These are phyloP conservation scores for Beverwykella pulmonaria DNA, from an alignment of 495 filamentous ascomycete species.

Conservation along the genomic window DNA sequence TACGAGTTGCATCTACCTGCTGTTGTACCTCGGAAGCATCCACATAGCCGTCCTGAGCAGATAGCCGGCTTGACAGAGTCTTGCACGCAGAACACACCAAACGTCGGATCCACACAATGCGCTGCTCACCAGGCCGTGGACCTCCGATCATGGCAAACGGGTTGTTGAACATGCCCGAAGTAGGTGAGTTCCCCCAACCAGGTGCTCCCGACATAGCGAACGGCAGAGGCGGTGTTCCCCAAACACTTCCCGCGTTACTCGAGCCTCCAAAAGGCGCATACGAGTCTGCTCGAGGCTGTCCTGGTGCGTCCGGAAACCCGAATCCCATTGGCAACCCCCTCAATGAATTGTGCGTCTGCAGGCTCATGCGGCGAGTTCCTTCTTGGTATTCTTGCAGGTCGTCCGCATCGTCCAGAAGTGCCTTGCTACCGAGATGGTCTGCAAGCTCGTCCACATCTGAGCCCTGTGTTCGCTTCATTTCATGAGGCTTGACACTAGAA, in stretches of 20 bases:
- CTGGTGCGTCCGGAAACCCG: conserved; percentile 37
- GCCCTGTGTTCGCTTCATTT: conserved; percentile 44
- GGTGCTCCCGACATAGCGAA: conserved; percentile 35
- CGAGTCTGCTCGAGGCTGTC: conserved; percentile 23
- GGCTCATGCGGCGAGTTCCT: conserved; percentile 42
- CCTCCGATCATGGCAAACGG: conserved; percentile 53
- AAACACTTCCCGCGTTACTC: conserved; percentile 32
- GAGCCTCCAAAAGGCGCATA: conserved; percentile 35
- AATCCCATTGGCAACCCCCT: conserved; percentile 38
- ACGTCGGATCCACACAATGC: conserved; percentile 60
- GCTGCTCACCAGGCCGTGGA: conserved; percentile 52
- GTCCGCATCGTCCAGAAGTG: conserved; percentile 82
- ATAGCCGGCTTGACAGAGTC: conserved; percentile 50
- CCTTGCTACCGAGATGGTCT: conserved; percentile 87
- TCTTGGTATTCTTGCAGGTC: conserved; percentile 47
- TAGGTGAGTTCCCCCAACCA: conserved; percentile 40
- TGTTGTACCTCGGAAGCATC: conserved; percentile 65
- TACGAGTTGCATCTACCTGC: conserved; percentile 64
- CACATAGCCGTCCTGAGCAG: conserved; percentile 60
- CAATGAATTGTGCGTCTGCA: conserved; percentile 38
- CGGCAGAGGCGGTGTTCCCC: conserved; percentile 40
- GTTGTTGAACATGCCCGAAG: conserved; percentile 45
- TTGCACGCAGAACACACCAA: conserved; percentile 64
- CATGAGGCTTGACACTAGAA: conserved; percentile 68
- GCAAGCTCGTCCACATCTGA: conserved; percentile 72